Conservation (phyloP, 2,329 filamentous ascomycete species). For the Epichloe baconii region DNA sequence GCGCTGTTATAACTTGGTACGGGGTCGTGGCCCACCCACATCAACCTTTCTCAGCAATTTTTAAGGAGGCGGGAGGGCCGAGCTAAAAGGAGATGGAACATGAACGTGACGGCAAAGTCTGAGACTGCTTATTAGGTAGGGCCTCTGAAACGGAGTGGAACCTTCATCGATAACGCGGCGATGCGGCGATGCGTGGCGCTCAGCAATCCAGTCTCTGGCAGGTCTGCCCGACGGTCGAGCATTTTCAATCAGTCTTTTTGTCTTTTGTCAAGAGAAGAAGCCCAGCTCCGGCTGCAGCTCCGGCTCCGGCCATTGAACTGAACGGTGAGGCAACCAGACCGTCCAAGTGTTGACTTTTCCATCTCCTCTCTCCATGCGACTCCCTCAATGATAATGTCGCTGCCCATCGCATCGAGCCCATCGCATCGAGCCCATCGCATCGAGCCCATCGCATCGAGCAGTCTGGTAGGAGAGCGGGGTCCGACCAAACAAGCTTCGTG, state of each 20-base stretch:
- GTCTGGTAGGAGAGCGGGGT: no score
- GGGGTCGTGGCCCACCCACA: slow-evolving; percentile 1
- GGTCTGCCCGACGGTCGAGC: neutral
- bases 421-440: no score
- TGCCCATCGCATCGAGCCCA: neutral
- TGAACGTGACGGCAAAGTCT: neutral
- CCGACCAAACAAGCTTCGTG: neutral
- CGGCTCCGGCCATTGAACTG: neutral
- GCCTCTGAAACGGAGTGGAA: slow-evolving; percentile 1
- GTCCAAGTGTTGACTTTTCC: no score
- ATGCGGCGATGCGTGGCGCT: neutral
- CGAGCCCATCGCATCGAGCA: no score
- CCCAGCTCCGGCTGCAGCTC: neutral
- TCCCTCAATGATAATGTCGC: neutral
- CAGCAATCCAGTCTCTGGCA: slow-evolving; percentile 1
- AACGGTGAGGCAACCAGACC: neutral
- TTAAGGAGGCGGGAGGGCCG: slow-evolving; percentile 1
- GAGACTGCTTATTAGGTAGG: neutral
- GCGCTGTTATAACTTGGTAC: neutral
- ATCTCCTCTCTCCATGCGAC: no score
- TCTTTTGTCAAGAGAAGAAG: neutral
- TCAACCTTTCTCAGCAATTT: neutral
- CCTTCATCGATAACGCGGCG: neutral
- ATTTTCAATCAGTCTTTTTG: neutral
- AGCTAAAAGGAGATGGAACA: slow-evolving; percentile 1